Base-by-base conservation (phyloP, 2,329 filamentous ascomycete genomes). In the Trichoderma aggressivum region DNA sequence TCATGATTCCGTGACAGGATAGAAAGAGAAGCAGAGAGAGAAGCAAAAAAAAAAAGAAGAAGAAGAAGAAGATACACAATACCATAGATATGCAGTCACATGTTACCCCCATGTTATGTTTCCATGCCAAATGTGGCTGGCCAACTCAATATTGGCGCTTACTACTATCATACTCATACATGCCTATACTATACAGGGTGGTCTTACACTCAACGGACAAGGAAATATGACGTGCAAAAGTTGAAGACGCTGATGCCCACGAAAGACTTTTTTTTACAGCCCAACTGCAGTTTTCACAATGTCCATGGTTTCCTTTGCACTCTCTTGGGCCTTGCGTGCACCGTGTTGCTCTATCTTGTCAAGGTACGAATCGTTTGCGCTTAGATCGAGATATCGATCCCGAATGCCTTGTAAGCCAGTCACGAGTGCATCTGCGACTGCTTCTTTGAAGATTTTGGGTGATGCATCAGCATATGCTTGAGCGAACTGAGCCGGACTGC, bases 271-370 rank as follows among this genome's bases (percentile, higher is more conserved):
- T n/a, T n/a, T n/a, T n/a, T 72, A 84, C 26, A 88, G 74, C 2
- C 88, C 89, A 21, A 89, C 82, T 5, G 86, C 86, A 47, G 81
- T 77, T 71, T 83, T 82, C 7, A 90, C 86, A 47, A 83, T 74
- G 39, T 79, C 78, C 87, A 91, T 90, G 32, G 87, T 89, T 72
- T 83, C 81, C 71, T 84, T 81, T 0, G 92, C 92, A 75, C 85
- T 92, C 63, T 82, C 78, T 28, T 83, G 82, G n/a, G 93, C 93
- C 77, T 85, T 89, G 50, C 80, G 78, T 0, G 87, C 88, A 0
- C 92, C 92, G 50, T 86, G 78, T 5, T 80, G 83, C 58, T 88
- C 88, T 12, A 93, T 82, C 11, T 86, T 81, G 61, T 89, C 85
- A 14, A 94, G 79, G 76, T 86, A 86, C 36, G 79, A 84, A 24